phyloP scores from a whole-genome alignment of 1,284 basidiomycete species.

The Microstroma glucosiphilum region DNA sequence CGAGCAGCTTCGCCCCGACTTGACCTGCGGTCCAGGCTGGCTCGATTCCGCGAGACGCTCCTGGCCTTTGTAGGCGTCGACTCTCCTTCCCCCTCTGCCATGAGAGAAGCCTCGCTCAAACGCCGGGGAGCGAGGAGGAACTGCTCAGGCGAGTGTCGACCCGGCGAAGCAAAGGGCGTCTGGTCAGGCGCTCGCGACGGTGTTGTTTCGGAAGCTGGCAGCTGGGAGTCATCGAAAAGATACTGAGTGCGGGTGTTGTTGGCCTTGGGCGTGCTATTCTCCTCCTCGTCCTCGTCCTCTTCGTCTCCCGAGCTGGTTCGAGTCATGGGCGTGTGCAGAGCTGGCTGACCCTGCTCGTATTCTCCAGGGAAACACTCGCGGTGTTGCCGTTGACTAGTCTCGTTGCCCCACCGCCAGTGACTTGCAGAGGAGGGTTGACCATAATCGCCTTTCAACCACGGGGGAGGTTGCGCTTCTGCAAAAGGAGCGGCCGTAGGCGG shows the following conservation, averaged over 20 bases:
- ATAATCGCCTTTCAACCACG: no score
- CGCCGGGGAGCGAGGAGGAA: background rate
- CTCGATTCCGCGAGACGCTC: background rate
- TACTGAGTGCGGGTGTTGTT: background rate
- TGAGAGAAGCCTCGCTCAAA: background rate
- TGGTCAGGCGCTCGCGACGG: background rate
- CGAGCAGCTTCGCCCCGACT: background rate
- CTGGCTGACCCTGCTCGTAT: background rate
- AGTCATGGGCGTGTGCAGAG: background rate
- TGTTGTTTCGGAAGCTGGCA: background rate
- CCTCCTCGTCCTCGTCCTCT: slow-evolving; percentile 1
- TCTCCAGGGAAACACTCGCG: background rate
- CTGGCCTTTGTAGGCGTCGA: background rate
- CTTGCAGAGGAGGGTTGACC: background rate
- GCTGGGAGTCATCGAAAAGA: background rate
- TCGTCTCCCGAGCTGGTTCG: background rate
- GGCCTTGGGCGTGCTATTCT: background rate
- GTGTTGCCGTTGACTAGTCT: background rate
- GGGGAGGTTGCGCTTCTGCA: no score
- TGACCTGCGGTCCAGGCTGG: background rate
- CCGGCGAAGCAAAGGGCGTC: no score
- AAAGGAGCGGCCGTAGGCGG: background rate
- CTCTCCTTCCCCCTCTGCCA: background rate
- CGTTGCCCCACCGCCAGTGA: background rate
- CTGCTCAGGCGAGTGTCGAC: background rate